Base-by-base conservation (phyloP, 495 filamentous ascomycete genomes). In the Cercophora samala region DNA sequence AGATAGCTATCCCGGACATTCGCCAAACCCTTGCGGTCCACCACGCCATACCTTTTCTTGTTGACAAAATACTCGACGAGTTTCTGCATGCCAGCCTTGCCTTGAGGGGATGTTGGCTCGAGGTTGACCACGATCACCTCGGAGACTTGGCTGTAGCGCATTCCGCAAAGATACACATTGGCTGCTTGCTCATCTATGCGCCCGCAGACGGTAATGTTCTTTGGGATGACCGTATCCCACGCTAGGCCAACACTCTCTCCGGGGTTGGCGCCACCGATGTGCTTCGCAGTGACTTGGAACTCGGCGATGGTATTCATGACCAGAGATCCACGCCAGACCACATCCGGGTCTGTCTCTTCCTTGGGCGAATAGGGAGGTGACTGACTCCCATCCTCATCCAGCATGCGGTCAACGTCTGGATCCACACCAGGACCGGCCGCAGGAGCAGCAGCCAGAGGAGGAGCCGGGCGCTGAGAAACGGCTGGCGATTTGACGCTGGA, bases 331-430 rank as follows among this genome's bases (percentile, higher is more conserved):
- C 86, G 88, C 95, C 95, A 99, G 58, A 93, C 81, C 24, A 84
- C 80, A 37, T 94, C 91, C 25, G 87, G 84, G 13, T 71, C 73
- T 17, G 22, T 64, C 18, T 73, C 69, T 21, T 65, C 73, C 23
- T 68, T 78, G 0, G 93, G 93, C 2, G 92, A 96, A 76, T 97
- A 97, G 5, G 91, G 89, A 5, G 91, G 91, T 9, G 92, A 94
- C 21, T 93, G 89, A 25, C 86, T 87, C n/a, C 86, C 84, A 58
- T 93, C 93, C 66, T 97, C 93, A 46, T 46, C 37, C 4, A 99
- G 84, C 58, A 99, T 79, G 61, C 91, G 86, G 76, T 99, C 95
- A 54, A 99, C 93, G 66, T 99, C 95, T 18, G 92, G 86, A 76
- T 99, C 95, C 9, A 81, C 80, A 4, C 82, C 85, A 69, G 91